phyloP scores from a whole-genome alignment of 1,284 basidiomycete genomes.

The Melampsora americana region DNA sequence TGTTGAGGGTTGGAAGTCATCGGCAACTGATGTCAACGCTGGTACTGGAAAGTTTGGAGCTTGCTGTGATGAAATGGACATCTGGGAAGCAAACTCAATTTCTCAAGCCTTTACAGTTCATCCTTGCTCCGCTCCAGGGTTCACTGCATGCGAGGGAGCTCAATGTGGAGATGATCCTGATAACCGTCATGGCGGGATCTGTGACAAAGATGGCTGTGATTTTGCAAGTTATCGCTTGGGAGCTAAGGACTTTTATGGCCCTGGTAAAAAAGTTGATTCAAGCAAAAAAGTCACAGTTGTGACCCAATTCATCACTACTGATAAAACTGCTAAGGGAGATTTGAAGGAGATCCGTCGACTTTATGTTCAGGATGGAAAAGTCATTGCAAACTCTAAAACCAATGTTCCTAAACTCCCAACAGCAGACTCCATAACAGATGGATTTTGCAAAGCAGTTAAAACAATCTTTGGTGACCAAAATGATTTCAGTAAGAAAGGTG shows the following conservation, averaged over 20 bases:
- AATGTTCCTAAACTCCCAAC: slow-evolving; percentile 15
- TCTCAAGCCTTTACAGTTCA: slow-evolving; percentile 32
- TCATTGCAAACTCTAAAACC: slow-evolving; percentile 22
- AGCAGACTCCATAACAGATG: slow-evolving; percentile 57
- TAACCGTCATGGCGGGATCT: slow-evolving; percentile 11
- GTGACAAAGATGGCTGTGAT: slow-evolving; percentile 41
- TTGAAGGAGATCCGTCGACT: slow-evolving; percentile 23
- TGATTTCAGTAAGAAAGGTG: slow-evolving; percentile 59
- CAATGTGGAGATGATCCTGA: slow-evolving; percentile 13
- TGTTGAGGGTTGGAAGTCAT: slow-evolving; percentile 50
- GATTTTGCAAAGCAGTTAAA: slow-evolving; percentile 58
- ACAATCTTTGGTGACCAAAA: slow-evolving; percentile 57
- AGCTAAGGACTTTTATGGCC: slow-evolving; percentile 31
- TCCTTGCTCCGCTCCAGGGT: neutral
- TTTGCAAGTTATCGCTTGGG: slow-evolving; percentile 23
- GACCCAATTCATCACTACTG: slow-evolving; percentile 31
- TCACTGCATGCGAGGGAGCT: neutral
- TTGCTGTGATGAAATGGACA: slow-evolving; percentile 53
- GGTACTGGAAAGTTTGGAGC: slow-evolving; percentile 58
- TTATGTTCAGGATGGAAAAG: slow-evolving; percentile 28
- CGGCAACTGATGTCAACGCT: slow-evolving; percentile 50
- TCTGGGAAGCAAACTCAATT: slow-evolving; percentile 34
- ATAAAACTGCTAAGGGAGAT: slow-evolving; percentile 8
- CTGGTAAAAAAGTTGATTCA: slow-evolving; percentile 5
- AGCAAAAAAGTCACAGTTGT: slow-evolving; percentile 25